Evolutionary conservation across 345 rosid genomes (phyloP), one percentile per base, ranked within the genome.

Genomic region (Microcos paniculata): DNA sequence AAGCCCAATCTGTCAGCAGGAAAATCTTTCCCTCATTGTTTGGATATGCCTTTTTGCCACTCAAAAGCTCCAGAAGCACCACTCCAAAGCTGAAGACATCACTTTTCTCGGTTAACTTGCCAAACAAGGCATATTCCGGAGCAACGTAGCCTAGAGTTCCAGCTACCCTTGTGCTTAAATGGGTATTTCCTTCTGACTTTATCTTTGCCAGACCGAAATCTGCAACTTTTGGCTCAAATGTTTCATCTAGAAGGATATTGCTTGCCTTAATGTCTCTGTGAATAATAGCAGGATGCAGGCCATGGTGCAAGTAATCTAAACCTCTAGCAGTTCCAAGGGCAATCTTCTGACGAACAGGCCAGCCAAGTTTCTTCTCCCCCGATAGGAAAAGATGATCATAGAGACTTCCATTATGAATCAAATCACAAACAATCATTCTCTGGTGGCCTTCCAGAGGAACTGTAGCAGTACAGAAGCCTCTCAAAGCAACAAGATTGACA

Each of bases 151-250:
- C 87, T 0, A 82, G 78, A 10, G 87, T 84, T 35, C 87, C 90
- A 0, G 90, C 90, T 21, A 71, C 83, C 48, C 77, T 49, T 0
- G 87, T 87, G 69, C 81, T 84, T 45, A 84, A 63, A 73, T 87
- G 90, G 16, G 90, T 73, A 40, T 5, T 46, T 70, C 81, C 86
- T 2, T 69, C 79, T 11, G 80, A 70, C 48, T 82, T 84, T 71
- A 82, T 77, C 80, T 72, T 87, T 23, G 90, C 86, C 28, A 87
- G 78, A 53, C 87, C 87, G 23, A 87, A 87, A 84, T 87, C 90
- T 2, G 82, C 90, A 14, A 84, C 79, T 72, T 82, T 81, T 7
- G 90, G 68, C 72, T 82, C 83, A 7, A 82, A 87, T 40, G 75
- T 61, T 10, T 81, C 76, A 1, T 84, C 87, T 66, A 82, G 42